phyloP scores from a whole-genome alignment of 2,329 filamentous ascomycete genomes.

The Penicillium sp. region DNA sequence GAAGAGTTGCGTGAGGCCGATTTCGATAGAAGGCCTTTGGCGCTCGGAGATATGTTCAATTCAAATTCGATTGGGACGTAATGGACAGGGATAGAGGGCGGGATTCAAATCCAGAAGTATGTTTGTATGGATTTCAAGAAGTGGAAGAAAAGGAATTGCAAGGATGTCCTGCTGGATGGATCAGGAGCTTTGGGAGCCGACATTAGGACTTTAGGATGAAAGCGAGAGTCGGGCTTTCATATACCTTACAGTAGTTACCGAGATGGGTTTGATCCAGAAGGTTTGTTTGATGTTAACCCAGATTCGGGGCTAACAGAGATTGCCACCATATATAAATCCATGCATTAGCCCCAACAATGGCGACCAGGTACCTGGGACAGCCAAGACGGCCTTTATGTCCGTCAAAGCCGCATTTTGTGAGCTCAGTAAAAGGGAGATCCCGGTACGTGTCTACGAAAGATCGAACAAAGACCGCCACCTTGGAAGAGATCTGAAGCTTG shows the following conservation, averaged over 20 bases:
- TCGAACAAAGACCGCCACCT: conserved; percentile 13
- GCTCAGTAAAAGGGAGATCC: conserved; percentile 5
- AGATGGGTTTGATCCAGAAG: conserved; percentile 10
- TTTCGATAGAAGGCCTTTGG: neutral
- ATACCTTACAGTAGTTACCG: conserved; percentile 14
- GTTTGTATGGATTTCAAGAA: no score
- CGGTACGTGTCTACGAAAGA: conserved; percentile 10
- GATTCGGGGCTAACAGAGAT: conserved; percentile 9
- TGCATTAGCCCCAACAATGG: conserved; percentile 11
- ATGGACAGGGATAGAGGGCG: neutral
- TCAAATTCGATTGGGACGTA: conserved; percentile 7
- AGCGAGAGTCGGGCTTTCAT: conserved; percentile 17
- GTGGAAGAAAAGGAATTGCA: neutral
- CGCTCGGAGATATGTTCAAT: neutral
- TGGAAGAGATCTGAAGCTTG: conserved; percentile 23
- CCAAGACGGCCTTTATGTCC: conserved; percentile 14
- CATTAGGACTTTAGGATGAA: neutral
- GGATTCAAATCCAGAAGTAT: conserved; percentile 10
- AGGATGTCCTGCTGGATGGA: neutral
- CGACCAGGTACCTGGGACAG: conserved; percentile 18
- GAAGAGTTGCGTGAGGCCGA: neutral
- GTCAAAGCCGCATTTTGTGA: conserved; percentile 13
- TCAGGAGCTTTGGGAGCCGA: neutral
- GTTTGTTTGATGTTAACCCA: conserved; percentile 7
- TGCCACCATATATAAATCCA: conserved; percentile 24